A percentile compares a stretch with the other conserved stretches of the same genome.
Conservation (phyloP, 441 rosid genomes). For the Gossypium trilobum region DNA sequence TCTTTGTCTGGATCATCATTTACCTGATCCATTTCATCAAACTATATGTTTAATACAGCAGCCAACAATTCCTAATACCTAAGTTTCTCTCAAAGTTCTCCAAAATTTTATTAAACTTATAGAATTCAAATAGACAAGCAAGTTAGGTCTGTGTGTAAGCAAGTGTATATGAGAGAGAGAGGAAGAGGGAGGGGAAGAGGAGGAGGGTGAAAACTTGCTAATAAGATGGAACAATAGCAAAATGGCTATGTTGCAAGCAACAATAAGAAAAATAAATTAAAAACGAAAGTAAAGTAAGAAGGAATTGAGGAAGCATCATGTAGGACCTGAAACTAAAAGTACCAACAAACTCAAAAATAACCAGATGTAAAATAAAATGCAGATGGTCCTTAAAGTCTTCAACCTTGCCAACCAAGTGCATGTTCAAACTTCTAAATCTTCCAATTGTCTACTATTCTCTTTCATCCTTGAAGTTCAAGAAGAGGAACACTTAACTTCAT, state of each 20-base stretch:
- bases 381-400: neutral
- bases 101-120: neutral
- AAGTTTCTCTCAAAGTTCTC: neutral
- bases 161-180: neutral
- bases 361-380: neutral
- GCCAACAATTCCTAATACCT: neutral
- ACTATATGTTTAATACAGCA: neutral
- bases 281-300: neutral
- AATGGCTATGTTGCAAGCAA: neutral
- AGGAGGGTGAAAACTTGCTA: neutral
- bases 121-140: slow-evolving; percentile 4
- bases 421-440: slow-evolving; percentile 1
- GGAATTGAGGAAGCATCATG: neutral
- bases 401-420: slow-evolving; percentile 3
- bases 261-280: neutral
- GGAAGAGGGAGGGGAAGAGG: neutral
- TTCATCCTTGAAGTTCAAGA: neutral
- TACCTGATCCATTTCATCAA: slow-evolving; percentile 35
- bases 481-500: neutral
- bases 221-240: slow-evolving; percentile 1
- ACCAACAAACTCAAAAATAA: neutral
- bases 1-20: slow-evolving; percentile 45
- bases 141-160: neutral
- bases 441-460: neutral
- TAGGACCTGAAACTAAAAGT: neutral